These are phyloP conservation scores for Globisporangium cylindrosporum DNA, from an alignment of 352 stramenopile species.

Conservation along the genomic window DNA sequence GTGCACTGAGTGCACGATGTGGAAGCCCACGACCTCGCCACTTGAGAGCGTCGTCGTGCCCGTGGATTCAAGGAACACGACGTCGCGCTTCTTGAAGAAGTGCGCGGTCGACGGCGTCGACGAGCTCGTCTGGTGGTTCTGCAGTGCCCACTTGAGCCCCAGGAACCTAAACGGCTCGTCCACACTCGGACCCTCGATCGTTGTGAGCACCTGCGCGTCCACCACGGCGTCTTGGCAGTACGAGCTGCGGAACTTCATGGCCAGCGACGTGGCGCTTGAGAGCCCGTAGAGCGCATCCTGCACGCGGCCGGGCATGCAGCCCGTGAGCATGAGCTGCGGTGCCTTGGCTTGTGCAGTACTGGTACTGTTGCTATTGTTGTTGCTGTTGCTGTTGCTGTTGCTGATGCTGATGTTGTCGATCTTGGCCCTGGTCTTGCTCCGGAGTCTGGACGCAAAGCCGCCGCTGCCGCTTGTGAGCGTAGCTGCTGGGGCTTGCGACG, in stretches of 20 bases:
- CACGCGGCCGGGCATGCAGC: slow-evolving; percentile 41
- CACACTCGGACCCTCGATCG: slow-evolving; percentile 37
- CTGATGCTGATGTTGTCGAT: not conserved
- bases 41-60: slow-evolving; percentile 44
- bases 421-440: not conserved
- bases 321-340: slow-evolving; percentile 44
- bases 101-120: slow-evolving; percentile 16
- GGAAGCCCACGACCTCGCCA: slow-evolving; percentile 54
- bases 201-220: slow-evolving; percentile 37
- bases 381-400: not conserved
- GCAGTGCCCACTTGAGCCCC: slow-evolving; percentile 64
- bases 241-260: slow-evolving; percentile 60
- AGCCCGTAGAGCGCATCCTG: slow-evolving; percentile 67
- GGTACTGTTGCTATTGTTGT: not conserved
- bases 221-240: slow-evolving; percentile 17
- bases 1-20: slow-evolving; percentile 57
- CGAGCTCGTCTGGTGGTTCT: slow-evolving; percentile 46
- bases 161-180: slow-evolving; percentile 55
- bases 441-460: slow-evolving; percentile 1
- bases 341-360: not conserved
- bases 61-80: slow-evolving; percentile 68
- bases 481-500: slow-evolving; percentile 12
- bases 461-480: not conserved
- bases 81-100: slow-evolving; percentile 56
- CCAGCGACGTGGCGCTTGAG: slow-evolving; percentile 39